A percentile compares a stretch with the other conserved stretches of the same genome.
phyloP scores from a whole-genome alignment of 768 basidiomycete genomes.

The Russula lepida region DNA sequence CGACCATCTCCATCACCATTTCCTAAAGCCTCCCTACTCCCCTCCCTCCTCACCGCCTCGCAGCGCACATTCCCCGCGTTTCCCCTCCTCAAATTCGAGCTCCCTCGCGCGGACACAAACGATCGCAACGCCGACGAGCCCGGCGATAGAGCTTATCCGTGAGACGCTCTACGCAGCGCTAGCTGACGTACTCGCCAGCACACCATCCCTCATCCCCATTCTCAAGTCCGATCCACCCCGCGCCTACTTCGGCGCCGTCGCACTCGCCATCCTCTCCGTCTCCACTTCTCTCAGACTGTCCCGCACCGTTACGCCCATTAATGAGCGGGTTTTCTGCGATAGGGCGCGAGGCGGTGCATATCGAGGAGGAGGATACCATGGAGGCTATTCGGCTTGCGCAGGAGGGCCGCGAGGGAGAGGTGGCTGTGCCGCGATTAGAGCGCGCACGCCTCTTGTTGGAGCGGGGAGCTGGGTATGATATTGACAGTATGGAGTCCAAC shows the following conservation, averaged over 20 bases:
- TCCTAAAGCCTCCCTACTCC: slow-evolving; percentile 22
- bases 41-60: slow-evolving; percentile 11
- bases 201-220: slow-evolving; percentile 44
- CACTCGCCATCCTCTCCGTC: slow-evolving; percentile 64
- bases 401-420: slow-evolving; percentile 31
- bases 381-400: slow-evolving; percentile 37
- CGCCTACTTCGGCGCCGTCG: slow-evolving; percentile 73
- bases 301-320: slow-evolving; percentile 53
- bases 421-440: slow-evolving; percentile 45
- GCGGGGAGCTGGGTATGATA: slow-evolving; percentile 44
- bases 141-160: slow-evolving; percentile 71
- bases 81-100: slow-evolving; percentile 1
- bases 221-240: slow-evolving; percentile 57
- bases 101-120: slow-evolving; percentile 21
- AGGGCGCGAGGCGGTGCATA: slow-evolving; percentile 39
- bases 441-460: slow-evolving; percentile 49
- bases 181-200: slow-evolving; percentile 55
- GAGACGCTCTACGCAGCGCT: slow-evolving; percentile 82
- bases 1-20: background rate
- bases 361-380: slow-evolving; percentile 48
- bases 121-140: slow-evolving; percentile 33
- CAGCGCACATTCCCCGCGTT: slow-evolving; percentile 26
- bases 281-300: slow-evolving; percentile 44
- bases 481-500: slow-evolving; percentile 19
- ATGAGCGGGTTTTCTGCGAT: slow-evolving; percentile 57